phyloP scores from a whole-genome alignment of 2,329 filamentous ascomycete genomes.

The Cladophialophora chaetospira region DNA sequence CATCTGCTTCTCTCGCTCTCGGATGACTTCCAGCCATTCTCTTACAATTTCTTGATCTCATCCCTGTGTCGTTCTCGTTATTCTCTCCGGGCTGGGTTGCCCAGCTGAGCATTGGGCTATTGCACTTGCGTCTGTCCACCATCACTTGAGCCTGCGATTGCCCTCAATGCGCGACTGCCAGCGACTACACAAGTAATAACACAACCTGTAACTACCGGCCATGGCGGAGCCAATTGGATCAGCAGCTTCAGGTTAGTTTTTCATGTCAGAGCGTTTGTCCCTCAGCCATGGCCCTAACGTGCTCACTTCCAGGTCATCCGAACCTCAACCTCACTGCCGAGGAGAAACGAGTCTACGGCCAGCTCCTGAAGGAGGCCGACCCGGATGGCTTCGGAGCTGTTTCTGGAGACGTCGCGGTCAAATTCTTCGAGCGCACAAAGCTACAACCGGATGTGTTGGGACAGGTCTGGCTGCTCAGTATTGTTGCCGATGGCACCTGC shows the following conservation, averaged over 20 bases:
- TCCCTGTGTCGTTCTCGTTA: not conserved
- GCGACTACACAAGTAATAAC: slow-evolving; percentile 2
- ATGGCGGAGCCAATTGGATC: slow-evolving; percentile 33
- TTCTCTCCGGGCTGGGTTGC: not conserved
- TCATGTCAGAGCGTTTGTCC: not conserved
- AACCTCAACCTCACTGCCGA: slow-evolving; percentile 85
- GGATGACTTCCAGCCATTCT: slow-evolving; percentile 21
- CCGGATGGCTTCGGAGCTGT: slow-evolving; percentile 89
- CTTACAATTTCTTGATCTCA: too few relatives aligned
- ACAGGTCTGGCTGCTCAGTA: slow-evolving; percentile 62
- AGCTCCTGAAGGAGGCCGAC: slow-evolving; percentile 91
- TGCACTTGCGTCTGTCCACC: not conserved
- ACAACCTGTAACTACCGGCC: slow-evolving; percentile 2
- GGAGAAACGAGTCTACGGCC: slow-evolving; percentile 90
- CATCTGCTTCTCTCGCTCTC: slow-evolving; percentile 8
- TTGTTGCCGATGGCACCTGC: not conserved
- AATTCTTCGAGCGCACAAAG: slow-evolving; percentile 96
- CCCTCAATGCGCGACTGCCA: slow-evolving; percentile 13
- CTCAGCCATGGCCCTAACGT: slow-evolving; percentile 4
- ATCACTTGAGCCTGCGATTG: not conserved
- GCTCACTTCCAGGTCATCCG: slow-evolving; percentile 47
- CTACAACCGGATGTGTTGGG: slow-evolving; percentile 83
- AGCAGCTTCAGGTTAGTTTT: slow-evolving; percentile 30
- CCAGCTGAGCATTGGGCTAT: not conserved
- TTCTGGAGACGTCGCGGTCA: slow-evolving; percentile 92